Evolutionary conservation across 345 rosid species (phyloP).

Genomic region (Trapa bicornis): DNA sequence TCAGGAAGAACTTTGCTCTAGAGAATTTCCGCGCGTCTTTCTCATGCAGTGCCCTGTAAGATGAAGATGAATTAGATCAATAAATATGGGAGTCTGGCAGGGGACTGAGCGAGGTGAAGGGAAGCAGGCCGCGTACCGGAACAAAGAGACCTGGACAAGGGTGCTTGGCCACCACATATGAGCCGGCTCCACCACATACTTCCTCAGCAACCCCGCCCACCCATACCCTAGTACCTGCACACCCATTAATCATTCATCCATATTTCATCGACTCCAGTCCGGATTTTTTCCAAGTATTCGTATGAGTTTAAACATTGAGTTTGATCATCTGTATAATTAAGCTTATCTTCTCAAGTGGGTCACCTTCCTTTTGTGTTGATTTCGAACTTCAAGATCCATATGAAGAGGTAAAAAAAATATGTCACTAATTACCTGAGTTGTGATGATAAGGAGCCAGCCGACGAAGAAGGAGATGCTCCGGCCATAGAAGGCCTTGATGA

Average conservation of each 20-base stretch:
- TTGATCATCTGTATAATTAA: neutral
- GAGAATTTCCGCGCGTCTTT: slow-evolving; percentile 9
- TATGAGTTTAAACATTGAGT: too few species aligned
- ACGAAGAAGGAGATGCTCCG: slow-evolving; percentile 14
- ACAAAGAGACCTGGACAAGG: slow-evolving; percentile 17
- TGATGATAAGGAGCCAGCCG: slow-evolving; percentile 12
- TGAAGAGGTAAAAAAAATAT: neutral
- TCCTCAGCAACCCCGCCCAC: slow-evolving; percentile 17
- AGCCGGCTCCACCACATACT: slow-evolving; percentile 16
- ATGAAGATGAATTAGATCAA: neutral
- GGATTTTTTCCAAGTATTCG: too few species aligned
- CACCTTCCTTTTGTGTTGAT: too few species aligned
- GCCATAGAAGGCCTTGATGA: slow-evolving; percentile 15
- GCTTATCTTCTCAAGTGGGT: too few species aligned
- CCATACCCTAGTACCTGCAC: slow-evolving; percentile 16
- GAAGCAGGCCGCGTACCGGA: slow-evolving; percentile 7
- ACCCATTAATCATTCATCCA: neutral
- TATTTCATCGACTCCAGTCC: neutral
- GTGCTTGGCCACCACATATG: slow-evolving; percentile 20
- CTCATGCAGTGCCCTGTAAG: slow-evolving; percentile 15
- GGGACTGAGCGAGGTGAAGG: neutral
- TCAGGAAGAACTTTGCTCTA: slow-evolving; percentile 12
- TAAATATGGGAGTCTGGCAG: neutral
- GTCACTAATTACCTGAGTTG: slow-evolving; percentile 7
- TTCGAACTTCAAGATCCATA: too few species aligned